Evolutionary conservation across 345 rosid species (phyloP).

Genomic region (Garcia nutans): DNA sequence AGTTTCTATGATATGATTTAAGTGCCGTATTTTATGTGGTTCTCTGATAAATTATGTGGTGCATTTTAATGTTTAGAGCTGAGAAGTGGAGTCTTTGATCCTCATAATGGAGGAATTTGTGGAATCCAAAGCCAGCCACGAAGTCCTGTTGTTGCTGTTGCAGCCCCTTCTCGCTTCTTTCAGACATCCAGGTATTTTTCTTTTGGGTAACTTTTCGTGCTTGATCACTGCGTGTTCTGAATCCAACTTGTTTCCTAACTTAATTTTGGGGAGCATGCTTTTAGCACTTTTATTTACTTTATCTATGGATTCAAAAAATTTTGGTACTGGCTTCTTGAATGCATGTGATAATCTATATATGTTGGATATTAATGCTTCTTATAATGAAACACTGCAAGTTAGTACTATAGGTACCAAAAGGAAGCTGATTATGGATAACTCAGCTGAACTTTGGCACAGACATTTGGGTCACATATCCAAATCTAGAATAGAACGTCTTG

Average conservation of each 20-base stretch:
- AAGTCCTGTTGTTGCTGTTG: constrained; percentile 39
- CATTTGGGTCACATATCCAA: too few relatives aligned
- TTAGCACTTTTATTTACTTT: too few relatives aligned
- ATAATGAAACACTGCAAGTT: too few relatives aligned
- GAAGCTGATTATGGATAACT: too few relatives aligned
- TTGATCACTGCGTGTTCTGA: constrained; percentile 10
- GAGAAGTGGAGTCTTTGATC: constrained; percentile 30
- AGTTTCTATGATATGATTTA: background rate
- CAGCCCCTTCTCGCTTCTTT: constrained; percentile 21
- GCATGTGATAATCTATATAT: too few relatives aligned
- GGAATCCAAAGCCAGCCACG: constrained; percentile 33
- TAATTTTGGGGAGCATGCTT: background rate
- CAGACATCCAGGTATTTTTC: constrained; percentile 52
- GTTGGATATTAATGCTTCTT: too few relatives aligned
- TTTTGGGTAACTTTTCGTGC: background rate
- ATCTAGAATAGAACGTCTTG: too few relatives aligned
- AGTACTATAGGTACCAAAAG: too few relatives aligned
- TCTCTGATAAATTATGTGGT: constrained; percentile 4
- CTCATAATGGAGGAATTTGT: constrained; percentile 37
- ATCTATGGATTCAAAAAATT: too few relatives aligned
- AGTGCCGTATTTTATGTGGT: background rate
- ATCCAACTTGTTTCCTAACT: background rate
- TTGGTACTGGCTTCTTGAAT: too few relatives aligned
- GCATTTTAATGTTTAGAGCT: constrained; percentile 38
- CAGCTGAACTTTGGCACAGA: too few relatives aligned